Evolutionary conservation across 176 grass and related monocot species (phyloP).

Genomic region (Puya raimondii): DNA sequence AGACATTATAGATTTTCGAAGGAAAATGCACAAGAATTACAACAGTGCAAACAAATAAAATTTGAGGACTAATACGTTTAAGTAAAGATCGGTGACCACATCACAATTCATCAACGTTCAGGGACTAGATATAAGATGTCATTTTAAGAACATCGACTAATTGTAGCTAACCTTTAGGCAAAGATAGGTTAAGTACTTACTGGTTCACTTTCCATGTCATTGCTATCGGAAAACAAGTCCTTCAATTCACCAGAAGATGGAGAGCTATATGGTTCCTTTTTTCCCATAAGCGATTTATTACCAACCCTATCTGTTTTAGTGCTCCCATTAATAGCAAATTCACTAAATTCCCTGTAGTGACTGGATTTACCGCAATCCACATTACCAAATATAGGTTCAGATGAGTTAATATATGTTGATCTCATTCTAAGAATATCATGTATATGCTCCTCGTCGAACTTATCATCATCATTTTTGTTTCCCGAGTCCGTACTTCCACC

Average conservation of each 20-base stretch:
- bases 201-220: conserved; percentile 47
- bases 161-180: neutral
- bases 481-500: conserved; percentile 42
- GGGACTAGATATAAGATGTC: too few species aligned
- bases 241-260: conserved; percentile 47
- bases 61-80: too few species aligned
- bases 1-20: too few species aligned
- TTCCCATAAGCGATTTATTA: conserved; percentile 18
- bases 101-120: too few species aligned
- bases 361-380: conserved; percentile 14
- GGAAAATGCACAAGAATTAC: too few species aligned
- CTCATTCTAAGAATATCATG: conserved; percentile 29
- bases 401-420: conserved; percentile 26
- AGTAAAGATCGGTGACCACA: too few species aligned
- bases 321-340: conserved; percentile 7
- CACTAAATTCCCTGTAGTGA: neutral
- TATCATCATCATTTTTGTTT: conserved; percentile 32
- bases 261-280: conserved; percentile 40
- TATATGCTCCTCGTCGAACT: conserved; percentile 32
- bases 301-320: conserved; percentile 25
- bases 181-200: conserved; percentile 14
- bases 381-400: conserved; percentile 18
- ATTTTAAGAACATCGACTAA: neutral
- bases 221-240: conserved; percentile 66
- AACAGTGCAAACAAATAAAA: too few species aligned